Conservation (phyloP, 2,329 filamentous ascomycete species). For the Chaetomiaceae sp. region DNA sequence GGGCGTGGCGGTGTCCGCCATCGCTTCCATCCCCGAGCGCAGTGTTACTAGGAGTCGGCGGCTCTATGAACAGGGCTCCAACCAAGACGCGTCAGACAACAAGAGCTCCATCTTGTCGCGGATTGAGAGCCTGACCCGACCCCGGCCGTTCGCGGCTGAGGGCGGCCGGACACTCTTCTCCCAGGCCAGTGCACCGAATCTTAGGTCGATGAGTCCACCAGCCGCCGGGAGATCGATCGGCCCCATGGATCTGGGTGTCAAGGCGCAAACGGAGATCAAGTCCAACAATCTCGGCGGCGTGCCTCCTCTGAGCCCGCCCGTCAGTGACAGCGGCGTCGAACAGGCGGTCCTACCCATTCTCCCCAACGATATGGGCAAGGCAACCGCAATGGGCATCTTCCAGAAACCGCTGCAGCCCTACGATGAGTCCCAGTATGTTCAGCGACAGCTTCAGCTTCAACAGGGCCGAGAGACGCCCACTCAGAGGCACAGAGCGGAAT, state of each 20-base stretch:
- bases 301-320: slow-evolving; percentile 62
- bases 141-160: slow-evolving; percentile 46
- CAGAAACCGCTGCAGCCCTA: slow-evolving; percentile 72
- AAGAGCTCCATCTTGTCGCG: slow-evolving; percentile 72
- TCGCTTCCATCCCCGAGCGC: slow-evolving; percentile 51
- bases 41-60: slow-evolving; percentile 66
- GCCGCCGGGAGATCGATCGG: slow-evolving; percentile 35
- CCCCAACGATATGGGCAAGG: slow-evolving; percentile 74
- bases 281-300: slow-evolving; percentile 33
- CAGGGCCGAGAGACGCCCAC: slow-evolving; percentile 64
- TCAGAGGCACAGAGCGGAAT: slow-evolving; percentile 42
- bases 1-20: slow-evolving; percentile 35
- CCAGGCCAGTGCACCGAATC: slow-evolving; percentile 64
- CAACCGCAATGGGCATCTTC: slow-evolving; percentile 61
- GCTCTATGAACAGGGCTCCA: slow-evolving; percentile 78
- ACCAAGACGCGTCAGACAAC: slow-evolving; percentile 75
- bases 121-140: slow-evolving; percentile 71
- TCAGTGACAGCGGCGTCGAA: slow-evolving; percentile 72
- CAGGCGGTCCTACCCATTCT: slow-evolving; percentile 60
- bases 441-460: slow-evolving; percentile 77
- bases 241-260: slow-evolving; percentile 34
- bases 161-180: slow-evolving; percentile 41
- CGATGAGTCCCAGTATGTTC: slow-evolving; percentile 79
- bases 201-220: slow-evolving; percentile 55
- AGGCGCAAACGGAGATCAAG: slow-evolving; percentile 35